Base-by-base conservation (phyloP, 1,284 basidiomycete species). In the Ceraceosorus guamensis region DNA sequence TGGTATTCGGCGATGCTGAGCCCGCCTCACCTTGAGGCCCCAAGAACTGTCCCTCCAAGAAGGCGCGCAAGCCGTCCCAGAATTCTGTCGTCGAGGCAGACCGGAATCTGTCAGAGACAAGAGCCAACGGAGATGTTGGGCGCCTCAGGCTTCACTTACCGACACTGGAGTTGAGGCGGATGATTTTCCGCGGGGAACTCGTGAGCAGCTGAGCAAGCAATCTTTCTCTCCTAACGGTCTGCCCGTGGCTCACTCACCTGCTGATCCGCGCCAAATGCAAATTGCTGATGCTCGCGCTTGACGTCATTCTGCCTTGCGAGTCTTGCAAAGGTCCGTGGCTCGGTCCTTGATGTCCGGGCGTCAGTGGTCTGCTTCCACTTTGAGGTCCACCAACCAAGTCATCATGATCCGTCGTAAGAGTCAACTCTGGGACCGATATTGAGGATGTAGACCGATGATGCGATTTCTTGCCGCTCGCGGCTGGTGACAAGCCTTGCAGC, bases 401-500 rank as follows among this genome's bases (percentile, higher is more conserved):
- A 32, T 24, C 66, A 33, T 62, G 59, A 44, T 74, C 73, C 5
- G 73, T 72, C 5, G 73, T 75, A 18, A 75, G 63, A 6, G 67
- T 70, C 2, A 75, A 62, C 50, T 75, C 73, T 1, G 73, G 73
- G 7, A 75, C 66, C 3, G 65, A 67, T 30, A 73, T 64, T 11
- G 60, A 61, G 4, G 67, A 71, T 5, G 65, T 66, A 24, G 68
- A 67, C 4, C 67, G 65, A 34, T 67, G 62, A 63, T 70, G 24
- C 24, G 24, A 24, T 24, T 24, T 24, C 24, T 24, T 24, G 24
- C 24, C 24, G 24, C 24, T 24, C 24, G 24, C 24, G 24, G 24
- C 24, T 24, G 24, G 24, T 3, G 24, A 24, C 24, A 24, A 24
- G 24, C 24, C 3, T 24, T 24, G 24, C 24, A 24, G 24, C 24